These are phyloP conservation scores for Penicillium sp. DNA, from an alignment of 2,329 filamentous ascomycete species.

Conservation along the genomic window DNA sequence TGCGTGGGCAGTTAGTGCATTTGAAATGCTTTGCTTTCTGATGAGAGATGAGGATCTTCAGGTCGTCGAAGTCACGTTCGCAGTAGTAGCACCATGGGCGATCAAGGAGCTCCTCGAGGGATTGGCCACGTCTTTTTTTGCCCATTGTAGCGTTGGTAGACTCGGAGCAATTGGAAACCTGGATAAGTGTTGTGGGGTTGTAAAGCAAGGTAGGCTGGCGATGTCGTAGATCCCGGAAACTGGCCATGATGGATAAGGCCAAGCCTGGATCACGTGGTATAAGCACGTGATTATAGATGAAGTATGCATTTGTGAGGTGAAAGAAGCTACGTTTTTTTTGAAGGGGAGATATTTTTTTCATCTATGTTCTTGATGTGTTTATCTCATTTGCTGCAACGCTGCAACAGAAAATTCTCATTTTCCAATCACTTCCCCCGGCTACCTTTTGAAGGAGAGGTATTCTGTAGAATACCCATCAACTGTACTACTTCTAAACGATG, in stretches of 20 bases:
- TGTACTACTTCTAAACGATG: not conserved
- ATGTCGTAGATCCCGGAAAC: not conserved
- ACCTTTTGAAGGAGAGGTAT: not conserved
- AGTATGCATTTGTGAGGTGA: not conserved
- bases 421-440: too few relatives aligned
- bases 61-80: conserved; percentile 96
- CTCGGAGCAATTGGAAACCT: not conserved
- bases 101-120: conserved; percentile 81
- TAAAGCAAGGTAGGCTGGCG: not conserved
- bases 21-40: conserved; percentile 99
- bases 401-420: too few relatives aligned
- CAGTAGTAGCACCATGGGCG: conserved; percentile 99
- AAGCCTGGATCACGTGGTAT: not conserved
- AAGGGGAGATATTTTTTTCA: too few relatives aligned
- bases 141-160: conserved; percentile 57
- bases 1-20: conserved; percentile 83
- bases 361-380: too few relatives aligned
- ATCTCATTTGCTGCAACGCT: too few relatives aligned
- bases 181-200: not conserved
- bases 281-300: not conserved
- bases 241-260: not conserved
- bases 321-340: not conserved
- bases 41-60: conserved; percentile 94
- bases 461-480: too few relatives aligned
- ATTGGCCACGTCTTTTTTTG: conserved; percentile 85